Conservation (phyloP, 2,329 filamentous ascomycete genomes). For the Chaetomium olivaceum region DNA sequence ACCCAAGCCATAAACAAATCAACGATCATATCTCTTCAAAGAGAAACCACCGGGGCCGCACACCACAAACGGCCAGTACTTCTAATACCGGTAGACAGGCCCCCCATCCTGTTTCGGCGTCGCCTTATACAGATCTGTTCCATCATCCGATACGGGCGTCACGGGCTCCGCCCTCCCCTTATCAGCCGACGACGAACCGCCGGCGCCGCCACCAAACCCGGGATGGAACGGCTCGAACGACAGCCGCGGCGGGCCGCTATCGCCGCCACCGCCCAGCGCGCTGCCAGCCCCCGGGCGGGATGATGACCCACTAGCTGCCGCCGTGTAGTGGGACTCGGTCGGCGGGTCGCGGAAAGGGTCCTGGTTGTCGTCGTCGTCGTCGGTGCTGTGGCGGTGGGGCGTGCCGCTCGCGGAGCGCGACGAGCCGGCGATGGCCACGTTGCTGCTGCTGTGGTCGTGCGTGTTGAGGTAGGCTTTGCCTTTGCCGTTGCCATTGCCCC, state of each 20-base stretch:
- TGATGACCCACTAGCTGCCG: slow-evolving; percentile 7
- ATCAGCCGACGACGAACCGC: slow-evolving; percentile 1
- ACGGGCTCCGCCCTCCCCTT: slow-evolving; percentile 16
- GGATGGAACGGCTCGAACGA: slow-evolving; percentile 30
- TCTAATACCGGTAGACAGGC: slow-evolving; percentile 26
- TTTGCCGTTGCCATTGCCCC: slow-evolving; percentile 40
- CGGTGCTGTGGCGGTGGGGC: slow-evolving; percentile 27
- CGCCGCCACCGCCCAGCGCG: neutral
- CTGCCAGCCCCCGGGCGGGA: neutral
- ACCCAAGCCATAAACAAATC: neutral
- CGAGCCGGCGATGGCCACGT: slow-evolving; percentile 22
- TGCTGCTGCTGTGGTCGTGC: slow-evolving; percentile 6
- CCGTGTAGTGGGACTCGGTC: slow-evolving; percentile 18
- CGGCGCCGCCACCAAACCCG: slow-evolving; percentile 20
- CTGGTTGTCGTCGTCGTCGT: slow-evolving; percentile 29
- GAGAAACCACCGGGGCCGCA: neutral
- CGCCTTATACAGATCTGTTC: slow-evolving; percentile 17
- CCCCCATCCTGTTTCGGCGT: slow-evolving; percentile 16
- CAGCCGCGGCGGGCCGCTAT: slow-evolving; percentile 30
- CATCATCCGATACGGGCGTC: slow-evolving; percentile 26
- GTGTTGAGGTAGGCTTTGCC: slow-evolving; percentile 18
- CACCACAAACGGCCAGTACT: neutral
- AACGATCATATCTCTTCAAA: neutral
- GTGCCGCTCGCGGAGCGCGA: slow-evolving; percentile 27
- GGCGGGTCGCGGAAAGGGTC: slow-evolving; percentile 43